phyloP scores from a whole-genome alignment of 768 basidiomycete species.

The Astraeus odoratus region DNA sequence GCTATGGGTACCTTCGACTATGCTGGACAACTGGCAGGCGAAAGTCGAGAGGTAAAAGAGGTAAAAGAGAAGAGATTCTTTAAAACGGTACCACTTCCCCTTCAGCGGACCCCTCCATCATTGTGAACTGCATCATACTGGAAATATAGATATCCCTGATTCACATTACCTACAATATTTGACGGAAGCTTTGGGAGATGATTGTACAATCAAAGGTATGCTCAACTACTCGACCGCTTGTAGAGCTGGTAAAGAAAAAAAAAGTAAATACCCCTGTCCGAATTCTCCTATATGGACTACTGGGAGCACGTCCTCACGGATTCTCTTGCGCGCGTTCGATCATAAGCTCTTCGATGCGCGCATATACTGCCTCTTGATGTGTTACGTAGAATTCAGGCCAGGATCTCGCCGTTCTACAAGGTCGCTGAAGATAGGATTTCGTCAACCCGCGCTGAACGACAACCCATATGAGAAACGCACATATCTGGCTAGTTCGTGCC shows the following conservation, averaged over 20 bases:
- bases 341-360: conserved; percentile 32
- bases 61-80: conserved; percentile 78
- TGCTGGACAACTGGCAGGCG: conserved; percentile 56
- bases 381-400: conserved; percentile 50
- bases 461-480: conserved; percentile 27
- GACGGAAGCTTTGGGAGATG: too few species aligned
- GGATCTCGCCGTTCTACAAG: conserved; percentile 33
- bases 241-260: too few species aligned
- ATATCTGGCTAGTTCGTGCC: conserved; percentile 40
- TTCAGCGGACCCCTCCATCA: conserved; percentile 18
- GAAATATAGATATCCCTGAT: background rate
- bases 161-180: background rate
- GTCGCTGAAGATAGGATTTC: conserved; percentile 22
- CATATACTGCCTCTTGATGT: conserved; percentile 35
- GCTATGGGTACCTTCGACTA: conserved; percentile 79
- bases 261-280: too few species aligned
- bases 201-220: background rate
- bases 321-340: conserved; percentile 11
- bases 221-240: too few species aligned
- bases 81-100: conserved; percentile 52
- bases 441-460: conserved; percentile 3
- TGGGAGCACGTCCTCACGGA: too few species aligned
- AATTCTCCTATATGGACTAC: too few species aligned
- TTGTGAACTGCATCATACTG: conserved; percentile 13
- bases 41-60: conserved; percentile 43